phyloP scores from a whole-genome alignment of 2,329 filamentous ascomycete species.

The Pseudohalonectria lignicola region DNA sequence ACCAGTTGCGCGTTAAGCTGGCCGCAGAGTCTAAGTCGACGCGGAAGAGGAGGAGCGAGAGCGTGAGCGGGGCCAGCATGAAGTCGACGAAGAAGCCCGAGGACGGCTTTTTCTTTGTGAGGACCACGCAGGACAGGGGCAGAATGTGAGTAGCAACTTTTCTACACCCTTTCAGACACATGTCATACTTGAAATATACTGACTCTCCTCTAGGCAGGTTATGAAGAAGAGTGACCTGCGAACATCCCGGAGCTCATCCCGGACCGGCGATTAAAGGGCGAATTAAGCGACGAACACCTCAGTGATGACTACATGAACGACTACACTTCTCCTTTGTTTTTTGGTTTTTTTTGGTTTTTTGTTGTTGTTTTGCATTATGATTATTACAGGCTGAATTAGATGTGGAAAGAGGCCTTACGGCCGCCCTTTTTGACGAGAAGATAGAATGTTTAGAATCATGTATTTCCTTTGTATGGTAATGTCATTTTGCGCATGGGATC shows the following conservation, averaged over 20 bases:
- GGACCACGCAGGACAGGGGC: slow-evolving; percentile 7
- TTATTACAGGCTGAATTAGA: too few species aligned
- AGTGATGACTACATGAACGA: too few species aligned
- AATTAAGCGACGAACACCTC: too few species aligned
- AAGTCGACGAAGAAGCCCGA: slow-evolving; percentile 5
- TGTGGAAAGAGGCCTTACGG: too few species aligned
- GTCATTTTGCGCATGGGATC: not conserved
- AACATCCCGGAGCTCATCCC: slow-evolving; percentile 7
- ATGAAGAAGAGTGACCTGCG: slow-evolving; percentile 9
- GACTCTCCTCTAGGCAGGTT: slow-evolving; percentile 8
- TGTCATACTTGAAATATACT: too few species aligned
- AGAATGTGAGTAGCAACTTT: slow-evolving; percentile 9
- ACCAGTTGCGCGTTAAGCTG: slow-evolving; percentile 6
- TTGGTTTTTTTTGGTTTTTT: slow-evolving; percentile 2
- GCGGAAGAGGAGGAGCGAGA: not conserved
- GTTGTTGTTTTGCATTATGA: not conserved
- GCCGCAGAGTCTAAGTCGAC: not conserved
- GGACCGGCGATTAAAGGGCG: slow-evolving; percentile 1
- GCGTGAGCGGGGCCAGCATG: not conserved
- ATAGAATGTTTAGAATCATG: not conserved
- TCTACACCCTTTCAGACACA: too few species aligned
- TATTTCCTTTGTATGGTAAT: too few species aligned
- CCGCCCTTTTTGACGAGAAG: too few species aligned
- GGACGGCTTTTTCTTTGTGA: slow-evolving; percentile 9
- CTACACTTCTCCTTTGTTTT: not conserved